phyloP scores from a whole-genome alignment of 805 yeast genomes.

The Isabelozyma heimii region DNA sequence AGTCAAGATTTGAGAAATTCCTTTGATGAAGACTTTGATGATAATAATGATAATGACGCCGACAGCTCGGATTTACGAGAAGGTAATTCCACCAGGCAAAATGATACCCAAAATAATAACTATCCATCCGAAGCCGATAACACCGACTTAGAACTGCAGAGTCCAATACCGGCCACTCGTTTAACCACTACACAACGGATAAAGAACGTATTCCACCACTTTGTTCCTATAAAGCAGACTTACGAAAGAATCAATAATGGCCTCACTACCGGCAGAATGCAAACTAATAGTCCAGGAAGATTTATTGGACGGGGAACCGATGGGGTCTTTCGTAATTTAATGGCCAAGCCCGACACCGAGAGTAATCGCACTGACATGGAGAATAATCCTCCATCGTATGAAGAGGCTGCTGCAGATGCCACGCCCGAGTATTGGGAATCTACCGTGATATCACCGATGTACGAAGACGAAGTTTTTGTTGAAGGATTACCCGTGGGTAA shows the following conservation, averaged over 20 bases:
- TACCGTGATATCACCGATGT: conserved; percentile 73
- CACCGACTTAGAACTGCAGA: conserved; percentile 26
- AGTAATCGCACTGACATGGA: conserved; percentile 37
- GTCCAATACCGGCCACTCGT: conserved; percentile 1
- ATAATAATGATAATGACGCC: conserved; percentile 13
- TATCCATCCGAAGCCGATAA: conserved; percentile 9
- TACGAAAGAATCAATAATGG: conserved; percentile 43
- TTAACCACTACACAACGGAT: conserved; percentile 29
- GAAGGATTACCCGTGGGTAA: conserved; percentile 97
- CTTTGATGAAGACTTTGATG: conserved; percentile 9
- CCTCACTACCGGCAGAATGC: conserved; percentile 40
- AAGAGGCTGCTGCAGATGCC: conserved; percentile 91
- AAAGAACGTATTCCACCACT: conserved; percentile 26
- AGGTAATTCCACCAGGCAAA: conserved; percentile 12
- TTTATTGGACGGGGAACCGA: conserved; percentile 56
- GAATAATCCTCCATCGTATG: conserved; percentile 79
- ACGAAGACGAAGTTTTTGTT: conserved; percentile 85
- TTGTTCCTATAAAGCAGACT: conserved; percentile 40
- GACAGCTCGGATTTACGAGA: conserved; percentile 6
- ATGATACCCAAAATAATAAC: neutral
- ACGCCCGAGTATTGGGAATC: conserved; percentile 98
- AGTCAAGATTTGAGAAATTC: neutral
- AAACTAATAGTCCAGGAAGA: conserved; percentile 40
- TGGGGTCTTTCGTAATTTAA: conserved; percentile 89
- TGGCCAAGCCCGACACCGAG: conserved; percentile 79